Evolutionary conservation across 1,284 basidiomycete species (phyloP).

Genomic region (Peniophora sp.): DNA sequence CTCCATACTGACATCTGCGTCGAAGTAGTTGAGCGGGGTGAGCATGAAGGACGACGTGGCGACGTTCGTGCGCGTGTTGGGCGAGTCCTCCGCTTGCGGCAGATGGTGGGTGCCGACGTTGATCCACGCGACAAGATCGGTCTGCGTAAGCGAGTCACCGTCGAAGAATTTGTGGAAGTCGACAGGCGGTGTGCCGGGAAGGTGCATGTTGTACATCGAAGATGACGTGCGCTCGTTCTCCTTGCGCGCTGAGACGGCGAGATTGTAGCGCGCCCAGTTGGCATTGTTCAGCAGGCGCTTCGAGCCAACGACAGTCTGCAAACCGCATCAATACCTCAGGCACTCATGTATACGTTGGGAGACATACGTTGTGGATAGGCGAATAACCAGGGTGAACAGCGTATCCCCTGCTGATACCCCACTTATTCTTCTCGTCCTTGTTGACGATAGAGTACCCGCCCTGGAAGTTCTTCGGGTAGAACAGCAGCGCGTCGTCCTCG

Average conservation of each 20-base stretch:
- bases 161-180: conserved; percentile 62
- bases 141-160: conserved; percentile 50
- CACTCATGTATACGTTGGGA: neutral
- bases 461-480: conserved; percentile 47
- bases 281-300: conserved; percentile 52
- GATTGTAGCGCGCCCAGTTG: conserved; percentile 59
- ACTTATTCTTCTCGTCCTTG: conserved; percentile 43
- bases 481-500: conserved; percentile 49
- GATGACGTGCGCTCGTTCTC: conserved; percentile 52
- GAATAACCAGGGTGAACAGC: conserved; percentile 48
- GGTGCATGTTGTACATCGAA: conserved; percentile 54
- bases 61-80: conserved; percentile 53
- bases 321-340: neutral
- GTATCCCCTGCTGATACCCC: conserved; percentile 51
- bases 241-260: conserved; percentile 50
- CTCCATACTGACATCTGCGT: conserved; percentile 52
- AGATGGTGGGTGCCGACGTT: conserved; percentile 60
- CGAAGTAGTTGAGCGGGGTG: conserved; percentile 58
- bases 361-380: conserved; percentile 39
- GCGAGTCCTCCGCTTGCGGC: conserved; percentile 54
- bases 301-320: conserved; percentile 47
- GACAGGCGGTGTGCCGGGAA: conserved; percentile 49
- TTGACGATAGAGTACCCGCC: conserved; percentile 55
- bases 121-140: conserved; percentile 57
- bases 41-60: conserved; percentile 56